Conservation (phyloP, 805 yeast species). For the Saccharomycopsis sp. region DNA sequence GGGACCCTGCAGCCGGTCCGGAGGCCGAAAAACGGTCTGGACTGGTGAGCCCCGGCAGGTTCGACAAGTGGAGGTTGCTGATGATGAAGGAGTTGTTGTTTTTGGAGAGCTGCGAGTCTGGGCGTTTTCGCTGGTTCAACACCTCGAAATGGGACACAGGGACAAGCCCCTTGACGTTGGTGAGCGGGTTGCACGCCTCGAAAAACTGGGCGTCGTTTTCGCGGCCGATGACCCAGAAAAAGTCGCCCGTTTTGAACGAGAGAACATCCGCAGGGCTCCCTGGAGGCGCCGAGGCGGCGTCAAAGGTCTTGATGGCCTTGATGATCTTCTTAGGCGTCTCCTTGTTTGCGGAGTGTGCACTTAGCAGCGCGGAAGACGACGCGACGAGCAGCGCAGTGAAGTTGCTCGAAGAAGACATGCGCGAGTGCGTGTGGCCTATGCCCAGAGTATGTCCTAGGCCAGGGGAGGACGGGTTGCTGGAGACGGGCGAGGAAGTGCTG, state of each 20-base stretch:
- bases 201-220: conserved; percentile 63
- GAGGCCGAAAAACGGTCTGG: conserved; percentile 18
- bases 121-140: conserved; percentile 32
- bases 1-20: no score
- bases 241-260: conserved; percentile 74
- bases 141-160: conserved; percentile 81
- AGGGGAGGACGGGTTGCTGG: conserved; percentile 13
- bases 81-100: conserved; percentile 22
- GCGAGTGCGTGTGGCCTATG: conserved; percentile 13
- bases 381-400: conserved; percentile 24
- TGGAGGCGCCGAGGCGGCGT: conserved; percentile 17
- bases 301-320: conserved; percentile 71
- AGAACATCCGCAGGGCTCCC: conserved; percentile 58
- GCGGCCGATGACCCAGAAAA: conserved; percentile 70
- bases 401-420: conserved; percentile 22
- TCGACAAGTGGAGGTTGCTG: conserved; percentile 24
- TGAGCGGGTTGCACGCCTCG: conserved; percentile 82
- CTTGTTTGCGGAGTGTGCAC: conserved; percentile 20
- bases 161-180: conserved; percentile 74
- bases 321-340: conserved; percentile 76
- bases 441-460: conserved; percentile 6
- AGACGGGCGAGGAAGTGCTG: conserved; percentile 17
- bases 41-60: conserved; percentile 16
- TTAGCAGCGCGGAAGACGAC: conserved; percentile 8
- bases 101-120: conserved; percentile 23